Evolutionary conservation across 2,329 filamentous ascomycete genomes (phyloP), one percentile per base, ranked within the genome.

Genomic region (Phaeomoniella chlamydospora): DNA sequence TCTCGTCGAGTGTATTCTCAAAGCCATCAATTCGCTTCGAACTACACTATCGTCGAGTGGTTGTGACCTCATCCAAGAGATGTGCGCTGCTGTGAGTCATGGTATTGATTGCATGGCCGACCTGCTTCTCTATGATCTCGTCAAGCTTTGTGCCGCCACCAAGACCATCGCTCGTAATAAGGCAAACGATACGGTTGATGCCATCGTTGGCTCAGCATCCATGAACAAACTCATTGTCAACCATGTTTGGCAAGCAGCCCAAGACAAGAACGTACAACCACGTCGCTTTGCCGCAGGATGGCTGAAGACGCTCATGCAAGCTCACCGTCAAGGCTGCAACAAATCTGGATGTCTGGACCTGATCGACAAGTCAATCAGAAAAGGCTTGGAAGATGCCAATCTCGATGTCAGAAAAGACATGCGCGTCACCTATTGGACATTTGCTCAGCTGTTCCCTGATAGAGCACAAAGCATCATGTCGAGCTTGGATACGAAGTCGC

Each of bases 231-330:
- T 86, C 17, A 68, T 94, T 42, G 71, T 94, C 67, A 82, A 93
- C 54, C 88, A 96, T 49, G 66, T 96, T 33, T 82, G 77, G 64
- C 62, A 65, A 37, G 87, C 88, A 15, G 80, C 74, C 42, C 80
- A 92, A 53, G 88, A 98, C 62, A 96, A 94, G 64, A 96, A 94
- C 51, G 79, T 87, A 2, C 81, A 90, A 50, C 80, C 87, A 12
- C 76, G 90, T 41, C 73, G 74, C 2, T 93, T 79, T 55, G 80
- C 78, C 2, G 68, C 80, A 2, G 77, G 72, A 5, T 98, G 90
- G 90, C 61, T 96, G 18, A 82, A 78, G 56, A 92, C 80, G 1
- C 57, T 96, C 14, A 61, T 98, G 29, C 77, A 70, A 45, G 37
- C 74, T 43, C 83, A 94, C 58, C 93, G 86, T 59, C 72, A 65